Conservation (phyloP, 148 eudicot species). For the Camellia japonica region DNA sequence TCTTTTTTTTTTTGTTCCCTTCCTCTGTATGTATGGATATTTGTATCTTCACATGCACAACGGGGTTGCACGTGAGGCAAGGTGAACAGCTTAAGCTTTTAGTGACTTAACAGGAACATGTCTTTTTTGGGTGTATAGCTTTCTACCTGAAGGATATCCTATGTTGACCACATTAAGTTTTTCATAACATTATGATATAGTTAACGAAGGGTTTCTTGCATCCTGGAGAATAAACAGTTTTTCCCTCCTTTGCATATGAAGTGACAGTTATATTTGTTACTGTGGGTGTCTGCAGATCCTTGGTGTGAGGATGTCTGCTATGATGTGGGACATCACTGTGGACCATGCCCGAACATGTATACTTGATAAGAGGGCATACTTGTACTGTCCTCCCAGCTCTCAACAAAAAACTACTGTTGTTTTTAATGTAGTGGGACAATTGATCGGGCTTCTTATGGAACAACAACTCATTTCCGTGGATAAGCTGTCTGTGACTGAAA, state of each 20-base stretch:
- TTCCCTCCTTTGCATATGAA: neutral
- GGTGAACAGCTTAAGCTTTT: too few species aligned
- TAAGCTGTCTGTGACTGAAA: constrained; percentile 63
- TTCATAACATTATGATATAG: constrained; percentile 4
- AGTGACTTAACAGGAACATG: too few species aligned
- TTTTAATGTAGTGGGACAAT: constrained; percentile 69
- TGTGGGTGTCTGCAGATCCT: constrained; percentile 48
- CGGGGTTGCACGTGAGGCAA: too few species aligned
- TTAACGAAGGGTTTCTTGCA: too few species aligned
- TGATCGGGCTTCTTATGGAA: constrained; percentile 54
- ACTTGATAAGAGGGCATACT: constrained; percentile 43
- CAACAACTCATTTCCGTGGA: constrained; percentile 47
- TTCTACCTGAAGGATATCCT: neutral
- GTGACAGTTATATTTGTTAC: neutral
- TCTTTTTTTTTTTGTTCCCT: too few species aligned
- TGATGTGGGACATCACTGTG: constrained; percentile 61
- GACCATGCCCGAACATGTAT: constrained; percentile 66
- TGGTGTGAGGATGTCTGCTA: constrained; percentile 62
- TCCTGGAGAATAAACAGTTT: neutral
- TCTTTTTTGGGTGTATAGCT: neutral
- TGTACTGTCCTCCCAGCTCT: constrained; percentile 46
- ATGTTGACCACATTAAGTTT: neutral
- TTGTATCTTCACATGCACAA: too few species aligned
- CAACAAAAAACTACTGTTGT: constrained; percentile 50
- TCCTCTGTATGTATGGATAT: too few species aligned